A percentile compares a stretch with the other conserved stretches of the same genome.
Conservation (phyloP, 768 basidiomycete genomes). For the Trametes cinnabarina region DNA sequence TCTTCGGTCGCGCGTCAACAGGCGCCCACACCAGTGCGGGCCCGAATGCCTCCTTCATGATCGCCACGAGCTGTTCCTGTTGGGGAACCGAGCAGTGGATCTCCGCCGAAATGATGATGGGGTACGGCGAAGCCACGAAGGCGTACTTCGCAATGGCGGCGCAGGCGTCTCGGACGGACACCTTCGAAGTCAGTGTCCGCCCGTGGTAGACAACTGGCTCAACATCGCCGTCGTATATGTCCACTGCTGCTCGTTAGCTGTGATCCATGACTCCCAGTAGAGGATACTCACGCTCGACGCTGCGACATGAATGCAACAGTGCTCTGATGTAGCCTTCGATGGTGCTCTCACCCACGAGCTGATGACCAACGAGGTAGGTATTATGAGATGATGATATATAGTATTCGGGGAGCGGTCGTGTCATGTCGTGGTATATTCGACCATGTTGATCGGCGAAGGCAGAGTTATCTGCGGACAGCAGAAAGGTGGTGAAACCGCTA, state of each 20-base stretch:
- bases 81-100: conserved; percentile 78
- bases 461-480: conserved; percentile 77
- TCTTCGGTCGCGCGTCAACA: conserved; percentile 45
- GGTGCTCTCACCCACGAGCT: conserved; percentile 84
- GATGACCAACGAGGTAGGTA: conserved; percentile 85
- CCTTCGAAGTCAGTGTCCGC: conserved; percentile 81
- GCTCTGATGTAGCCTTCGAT: conserved; percentile 93
- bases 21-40: conserved; percentile 48
- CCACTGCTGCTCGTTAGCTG: conserved; percentile 53
- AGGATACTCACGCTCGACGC: conserved; percentile 75
- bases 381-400: conserved; percentile 90
- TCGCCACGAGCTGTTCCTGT: conserved; percentile 74
- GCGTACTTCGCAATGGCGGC: conserved; percentile 85
- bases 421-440: conserved; percentile 80
- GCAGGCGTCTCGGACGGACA: conserved; percentile 78
- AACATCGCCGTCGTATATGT: conserved; percentile 84
- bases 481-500: conserved; percentile 73
- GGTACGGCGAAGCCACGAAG: conserved; percentile 87
- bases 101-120: conserved; percentile 91
- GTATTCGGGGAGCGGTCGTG: conserved; percentile 81
- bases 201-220: conserved; percentile 91
- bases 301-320: conserved; percentile 84
- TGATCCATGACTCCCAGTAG: neutral
- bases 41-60: conserved; percentile 67
- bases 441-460: conserved; percentile 52